A percentile compares a stretch with the other conserved stretches of the same genome.
Conservation (phyloP, 768 basidiomycete species). For the Lentinula sp. region DNA sequence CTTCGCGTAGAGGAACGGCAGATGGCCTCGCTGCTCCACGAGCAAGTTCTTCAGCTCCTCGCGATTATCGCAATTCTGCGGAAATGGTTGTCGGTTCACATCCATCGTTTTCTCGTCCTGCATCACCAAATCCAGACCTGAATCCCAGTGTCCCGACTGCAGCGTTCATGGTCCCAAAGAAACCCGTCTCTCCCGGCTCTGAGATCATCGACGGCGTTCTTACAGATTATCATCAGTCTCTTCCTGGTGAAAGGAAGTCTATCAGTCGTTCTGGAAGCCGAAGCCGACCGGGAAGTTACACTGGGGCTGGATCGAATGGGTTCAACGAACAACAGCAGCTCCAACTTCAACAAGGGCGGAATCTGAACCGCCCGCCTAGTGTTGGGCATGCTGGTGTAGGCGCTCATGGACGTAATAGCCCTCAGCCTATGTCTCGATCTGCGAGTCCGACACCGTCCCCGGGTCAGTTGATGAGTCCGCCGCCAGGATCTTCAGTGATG, state of each 20-base stretch:
- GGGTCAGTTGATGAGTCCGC: slow-evolving; percentile 11
- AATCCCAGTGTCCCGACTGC: slow-evolving; percentile 46
- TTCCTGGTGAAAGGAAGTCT: slow-evolving; percentile 78
- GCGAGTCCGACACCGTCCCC: slow-evolving; percentile 12
- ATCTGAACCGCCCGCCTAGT: slow-evolving; percentile 46
- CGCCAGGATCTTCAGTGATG: slow-evolving; percentile 5
- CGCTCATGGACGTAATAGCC: slow-evolving; percentile 61
- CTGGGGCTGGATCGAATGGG: slow-evolving; percentile 21
- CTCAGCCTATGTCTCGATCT: slow-evolving; percentile 41
- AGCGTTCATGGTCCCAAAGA: slow-evolving; percentile 69
- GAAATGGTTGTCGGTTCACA: slow-evolving; percentile 75
- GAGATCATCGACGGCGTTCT: slow-evolving; percentile 67
- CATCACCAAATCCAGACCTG: slow-evolving; percentile 63
- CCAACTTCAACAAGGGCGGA: slow-evolving; percentile 27
- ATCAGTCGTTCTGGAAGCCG: slow-evolving; percentile 44
- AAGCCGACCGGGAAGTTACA: slow-evolving; percentile 35
- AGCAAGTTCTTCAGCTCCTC: slow-evolving; percentile 25
- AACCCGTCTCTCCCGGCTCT: slow-evolving; percentile 31
- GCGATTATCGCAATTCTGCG: slow-evolving; percentile 72
- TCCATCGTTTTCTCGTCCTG: slow-evolving; percentile 60
- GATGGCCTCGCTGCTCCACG: slow-evolving; percentile 11
- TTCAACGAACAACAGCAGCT: slow-evolving; percentile 20
- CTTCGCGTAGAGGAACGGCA: slow-evolving; percentile 5
- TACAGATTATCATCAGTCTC: slow-evolving; percentile 70
- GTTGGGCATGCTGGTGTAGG: slow-evolving; percentile 76